Base-by-base conservation (phyloP, 495 filamentous ascomycete genomes). In the Tetracladium marchalianum region DNA sequence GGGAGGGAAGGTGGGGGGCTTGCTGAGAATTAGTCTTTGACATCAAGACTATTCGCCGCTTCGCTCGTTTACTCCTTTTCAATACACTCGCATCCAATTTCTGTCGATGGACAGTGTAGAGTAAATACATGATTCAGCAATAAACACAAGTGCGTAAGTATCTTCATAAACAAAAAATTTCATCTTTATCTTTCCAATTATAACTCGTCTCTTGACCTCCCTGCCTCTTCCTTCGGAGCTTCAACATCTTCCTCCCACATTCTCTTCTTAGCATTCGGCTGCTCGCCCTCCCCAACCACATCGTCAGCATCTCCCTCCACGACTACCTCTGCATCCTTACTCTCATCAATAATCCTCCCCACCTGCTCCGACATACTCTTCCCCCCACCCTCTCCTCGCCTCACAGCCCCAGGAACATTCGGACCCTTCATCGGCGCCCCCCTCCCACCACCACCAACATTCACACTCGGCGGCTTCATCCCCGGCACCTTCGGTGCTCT, bases 201-300 rank as follows among this genome's bases (percentile, higher is more conserved):
- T 54, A 82, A 56, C 60, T 82, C 77, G 62, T 81, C 78, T 43
- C 59, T 70, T 41, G 51, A 49, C 44, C 61, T 62, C 41, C 62
- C 51, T 15, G 56, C 49, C 5, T 65, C 49, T 4, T 65, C 62
- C 37, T 66, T 60, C 32, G 65, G 53, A 6, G 40, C 41, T 52
- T 56, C 58, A 46, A 44, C 59, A 38, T 75, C 76, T 48, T 78
- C 78, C 24, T 58, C 55, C 72, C 80, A 88, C 78, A 90, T 84
- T 61, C 86, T 69, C 66, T 94, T 95, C 69, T 84, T 90, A 12
- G 83, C 71, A 65, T 90, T 90, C 22, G 70, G 66, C 41, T 73
- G 68, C 17, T 60, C 52, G 45, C 71, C 63, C 36, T 72, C 68
- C 39, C 71, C 67, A 38, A 66, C 53, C 17, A 70, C 62, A 0